These are phyloP conservation scores for Calonectria pteridis DNA, from an alignment of 2,329 filamentous ascomycete species.

Conservation along the genomic window DNA sequence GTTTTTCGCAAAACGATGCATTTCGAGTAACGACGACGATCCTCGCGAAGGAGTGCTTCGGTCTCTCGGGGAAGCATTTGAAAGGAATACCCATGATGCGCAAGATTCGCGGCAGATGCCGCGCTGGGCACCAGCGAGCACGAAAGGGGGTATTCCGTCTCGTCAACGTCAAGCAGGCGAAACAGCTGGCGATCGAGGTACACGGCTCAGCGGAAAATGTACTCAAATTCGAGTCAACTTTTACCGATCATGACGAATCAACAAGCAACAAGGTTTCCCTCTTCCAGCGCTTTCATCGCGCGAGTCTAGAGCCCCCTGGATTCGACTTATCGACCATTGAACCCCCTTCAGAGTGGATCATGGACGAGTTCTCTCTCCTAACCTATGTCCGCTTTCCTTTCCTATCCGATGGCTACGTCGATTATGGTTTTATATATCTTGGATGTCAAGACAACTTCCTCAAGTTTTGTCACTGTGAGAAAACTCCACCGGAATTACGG, in stretches of 20 bases:
- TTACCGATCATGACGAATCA: no score
- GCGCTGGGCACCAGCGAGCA: background rate
- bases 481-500: background rate
- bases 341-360: slow-evolving; percentile 29
- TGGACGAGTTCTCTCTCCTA: slow-evolving; percentile 42
- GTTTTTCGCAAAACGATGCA: slow-evolving; percentile 34
- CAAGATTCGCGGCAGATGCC: slow-evolving; percentile 32
- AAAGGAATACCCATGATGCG: slow-evolving; percentile 13
- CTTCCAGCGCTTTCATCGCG: slow-evolving; percentile 33
- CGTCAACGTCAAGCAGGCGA: slow-evolving; percentile 41
- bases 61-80: slow-evolving; percentile 26
- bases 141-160: slow-evolving; percentile 12
- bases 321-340: slow-evolving; percentile 36
- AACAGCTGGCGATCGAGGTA: slow-evolving; percentile 35
- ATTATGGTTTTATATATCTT: slow-evolving; percentile 40
- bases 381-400: slow-evolving; percentile 44
- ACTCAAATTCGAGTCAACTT: background rate
- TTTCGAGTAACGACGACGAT: slow-evolving; percentile 29
- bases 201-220: slow-evolving; percentile 31
- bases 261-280: background rate
- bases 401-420: slow-evolving; percentile 29
- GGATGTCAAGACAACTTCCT: slow-evolving; percentile 29
- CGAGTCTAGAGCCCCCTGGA: slow-evolving; percentile 37
- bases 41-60: slow-evolving; percentile 25
- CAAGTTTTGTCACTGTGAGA: no score